Base-by-base conservation (phyloP, 495 filamentous ascomycete genomes). In the Delitschia confertaspora region DNA sequence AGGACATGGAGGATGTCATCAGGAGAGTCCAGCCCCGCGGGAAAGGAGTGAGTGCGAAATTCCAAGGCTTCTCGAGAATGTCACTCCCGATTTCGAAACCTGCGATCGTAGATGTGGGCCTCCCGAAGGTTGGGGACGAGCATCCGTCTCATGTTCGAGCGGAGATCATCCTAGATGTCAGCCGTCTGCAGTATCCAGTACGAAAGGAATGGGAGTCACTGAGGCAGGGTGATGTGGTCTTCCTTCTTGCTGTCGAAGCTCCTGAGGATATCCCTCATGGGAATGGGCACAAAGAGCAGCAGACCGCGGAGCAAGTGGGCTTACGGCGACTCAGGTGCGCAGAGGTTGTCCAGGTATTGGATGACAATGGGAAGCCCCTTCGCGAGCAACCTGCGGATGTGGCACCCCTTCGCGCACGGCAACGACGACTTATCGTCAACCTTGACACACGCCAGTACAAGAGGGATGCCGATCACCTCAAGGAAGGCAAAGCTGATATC, bases 171-270 rank as follows among this genome's bases (percentile, higher is more conserved):
- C 72, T 96, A 17, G 88, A 99, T 59, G 74, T 94, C 22, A 82
- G 79, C 47, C 78, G 79, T 30, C 65, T 95, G 11, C 72, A 78
- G 31, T 82, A 85, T 21, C 69, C 79, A 30, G 66, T 93, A 29
- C 76, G 85, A 38, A 74, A 71, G 51, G 91, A 96, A 55, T 99
- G 91, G 91, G 91, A 99, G 50, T 74, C 80, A 1, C 71, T 96
- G 42, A 81, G 86, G 30, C 78, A 77, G 7, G 88, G 91, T 52
- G 91, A 99, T 62, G 82, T 93, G 18, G 73, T 99, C 7, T 99
- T 89, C 56, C 72, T 99, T 4, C 61, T 93, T 31, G 79, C 80
- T 16, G 78, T 95, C 3, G 71, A 82, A 52, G 42, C 69, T 41
- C 62, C 74, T 29, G 66, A 69, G 35, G 58, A 70, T 26, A 72